Base-by-base conservation (phyloP, 345 rosid species). In the Ceriops zippeliana region DNA sequence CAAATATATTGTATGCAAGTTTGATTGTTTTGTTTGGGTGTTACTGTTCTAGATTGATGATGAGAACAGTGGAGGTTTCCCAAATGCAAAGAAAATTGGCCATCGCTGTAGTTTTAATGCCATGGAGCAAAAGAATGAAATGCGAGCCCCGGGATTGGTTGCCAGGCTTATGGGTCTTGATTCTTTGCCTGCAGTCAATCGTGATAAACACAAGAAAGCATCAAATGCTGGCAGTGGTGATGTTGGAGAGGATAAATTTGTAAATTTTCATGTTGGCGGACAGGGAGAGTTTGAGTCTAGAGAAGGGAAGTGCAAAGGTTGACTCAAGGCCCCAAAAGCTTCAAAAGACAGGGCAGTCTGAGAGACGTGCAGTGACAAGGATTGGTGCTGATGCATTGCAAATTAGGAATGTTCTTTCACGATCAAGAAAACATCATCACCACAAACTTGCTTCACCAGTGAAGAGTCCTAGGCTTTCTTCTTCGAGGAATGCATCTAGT, bases 81-180 rank as follows among this genome's bases (percentile, higher is more conserved):
- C 90, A 0, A 76, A 58, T 81, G 42, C 68, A 58, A 86, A 80
- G 80, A 87, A 72, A 72, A 90, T 74, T 64, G 67, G 79, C 47
- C 68, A 58, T 62, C 65, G 71, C 38, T 42, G 61, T 65, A 76
- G 58, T 75, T 68, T 65, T 19, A 79, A 71, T 56, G 59, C 22
- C 28, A 34, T 35, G 52, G 81, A 78, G 65, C 75, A 68, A 51
- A 88, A 83, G 83, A 86, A 78, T 62, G 97, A 87, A 63, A 87
- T 87, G 91, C 73, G 74, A 72, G 46, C 89, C 68, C 96, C 96
- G 1, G 73, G 96, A 74, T 79, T 95, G 80, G 96, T 95, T 66
- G 99, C 96, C 49, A 88, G 90, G 86, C 83, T 95, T 32, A 95
- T 95, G 99, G 99, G 99, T 9, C 96, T 95, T 67, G 98, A 93